Percentiles rank a stretch among this genome's conserved stretches.
phyloP scores from a whole-genome alignment of 805 yeast genomes.

The Pichia insulana region DNA sequence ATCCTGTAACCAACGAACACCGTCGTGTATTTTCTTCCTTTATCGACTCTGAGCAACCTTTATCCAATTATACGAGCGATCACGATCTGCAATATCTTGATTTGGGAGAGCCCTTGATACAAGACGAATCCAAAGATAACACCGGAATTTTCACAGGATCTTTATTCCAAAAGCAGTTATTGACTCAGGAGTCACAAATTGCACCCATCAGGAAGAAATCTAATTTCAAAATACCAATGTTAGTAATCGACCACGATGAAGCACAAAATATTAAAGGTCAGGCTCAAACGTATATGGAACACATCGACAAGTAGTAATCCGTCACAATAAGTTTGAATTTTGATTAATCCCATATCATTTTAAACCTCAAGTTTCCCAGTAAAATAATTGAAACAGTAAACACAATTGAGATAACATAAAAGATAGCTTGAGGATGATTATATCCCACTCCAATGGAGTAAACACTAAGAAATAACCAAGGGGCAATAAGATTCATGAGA shows the following conservation, averaged over 20 bases:
- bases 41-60: conserved; percentile 4
- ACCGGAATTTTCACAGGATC: neutral
- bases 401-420: conserved; percentile 19
- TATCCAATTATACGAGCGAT: neutral
- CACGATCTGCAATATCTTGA: conserved; percentile 3
- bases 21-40: conserved; percentile 9
- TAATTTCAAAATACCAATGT: conserved; percentile 17
- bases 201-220: neutral
- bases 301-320: too few species aligned
- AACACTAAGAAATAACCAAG: conserved; percentile 38
- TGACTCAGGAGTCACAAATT: too few species aligned
- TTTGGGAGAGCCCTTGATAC: conserved; percentile 10
- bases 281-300: conserved; percentile 3
- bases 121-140: neutral
- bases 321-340: too few species aligned
- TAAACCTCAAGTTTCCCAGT: conserved; percentile 6
- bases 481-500: conserved; percentile 37
- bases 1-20: conserved; percentile 12
- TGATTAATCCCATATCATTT: neutral
- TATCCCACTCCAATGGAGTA: conserved; percentile 37
- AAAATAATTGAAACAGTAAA: conserved; percentile 2
- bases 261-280: conserved; percentile 19
- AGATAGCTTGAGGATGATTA: conserved; percentile 30
- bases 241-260: conserved; percentile 23
- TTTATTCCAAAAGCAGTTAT: neutral